phyloP scores from a whole-genome alignment of 202 grass and related monocot species.

The Panicum hallii region DNA sequence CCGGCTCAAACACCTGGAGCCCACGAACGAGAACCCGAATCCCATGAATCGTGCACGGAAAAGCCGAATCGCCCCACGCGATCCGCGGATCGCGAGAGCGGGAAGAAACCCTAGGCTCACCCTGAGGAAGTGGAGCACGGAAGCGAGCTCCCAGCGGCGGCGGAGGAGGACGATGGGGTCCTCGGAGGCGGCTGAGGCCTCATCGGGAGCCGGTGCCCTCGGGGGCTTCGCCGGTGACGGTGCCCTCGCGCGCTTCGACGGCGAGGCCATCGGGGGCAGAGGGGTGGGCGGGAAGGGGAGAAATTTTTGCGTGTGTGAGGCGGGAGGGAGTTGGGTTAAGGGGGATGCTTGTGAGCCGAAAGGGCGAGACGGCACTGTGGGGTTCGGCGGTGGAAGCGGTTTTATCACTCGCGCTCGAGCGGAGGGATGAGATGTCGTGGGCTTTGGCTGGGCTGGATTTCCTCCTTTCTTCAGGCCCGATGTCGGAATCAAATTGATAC shows the following conservation, averaged over 20 bases:
- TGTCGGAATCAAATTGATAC: too few relatives aligned
- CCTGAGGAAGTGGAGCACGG: conserved; percentile 75
- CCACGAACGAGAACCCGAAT: background rate
- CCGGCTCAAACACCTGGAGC: conserved; percentile 81
- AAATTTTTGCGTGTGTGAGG: conserved; percentile 39
- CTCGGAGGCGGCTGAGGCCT: background rate
- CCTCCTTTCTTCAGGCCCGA: background rate
- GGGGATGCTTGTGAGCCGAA: too few relatives aligned
- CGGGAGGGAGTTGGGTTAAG: conserved; percentile 12
- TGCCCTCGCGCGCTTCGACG: conserved; percentile 50
- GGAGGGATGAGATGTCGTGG: background rate
- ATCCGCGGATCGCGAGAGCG: background rate
- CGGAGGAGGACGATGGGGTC: conserved; percentile 57
- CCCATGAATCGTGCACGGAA: background rate
- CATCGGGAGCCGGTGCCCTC: background rate
- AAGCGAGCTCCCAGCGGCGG: conserved; percentile 87
- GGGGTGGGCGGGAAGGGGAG: conserved; percentile 49
- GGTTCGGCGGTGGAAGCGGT: conserved; percentile 7
- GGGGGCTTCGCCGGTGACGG: conserved; percentile 2
- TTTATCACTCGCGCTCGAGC: background rate
- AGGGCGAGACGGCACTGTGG: background rate
- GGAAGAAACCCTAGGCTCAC: conserved; percentile 60
- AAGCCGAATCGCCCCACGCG: background rate
- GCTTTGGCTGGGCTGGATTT: background rate
- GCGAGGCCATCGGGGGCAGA: conserved; percentile 45